These are phyloP conservation scores for Pseudocercospora crystallina DNA, from an alignment of 2,329 filamentous ascomycete genomes.

Conservation along the genomic window DNA sequence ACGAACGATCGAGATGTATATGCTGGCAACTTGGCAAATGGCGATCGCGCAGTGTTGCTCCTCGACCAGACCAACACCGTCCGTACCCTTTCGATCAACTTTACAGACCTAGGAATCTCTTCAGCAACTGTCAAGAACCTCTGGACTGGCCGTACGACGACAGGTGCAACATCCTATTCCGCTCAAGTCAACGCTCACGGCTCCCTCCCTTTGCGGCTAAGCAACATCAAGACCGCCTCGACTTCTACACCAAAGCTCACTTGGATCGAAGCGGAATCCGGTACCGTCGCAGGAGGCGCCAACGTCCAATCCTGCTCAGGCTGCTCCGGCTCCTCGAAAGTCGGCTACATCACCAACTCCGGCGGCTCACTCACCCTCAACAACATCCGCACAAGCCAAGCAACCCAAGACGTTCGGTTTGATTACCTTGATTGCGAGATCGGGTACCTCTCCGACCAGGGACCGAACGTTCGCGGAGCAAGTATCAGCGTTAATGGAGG, in stretches of 20 bases:
- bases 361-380: conserved; percentile 28
- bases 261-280: conserved; percentile 37
- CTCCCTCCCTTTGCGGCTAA: conserved; percentile 36
- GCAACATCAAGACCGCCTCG: conserved; percentile 30
- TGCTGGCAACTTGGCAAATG: conserved; percentile 38
- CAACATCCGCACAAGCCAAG: conserved; percentile 29
- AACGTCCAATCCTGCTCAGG: conserved; percentile 32
- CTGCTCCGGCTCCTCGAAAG: conserved; percentile 36
- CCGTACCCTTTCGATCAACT: conserved; percentile 34
- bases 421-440: conserved; percentile 46
- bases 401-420: conserved; percentile 37
- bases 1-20: conserved; percentile 42
- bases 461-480: conserved; percentile 37
- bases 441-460: conserved; percentile 32
- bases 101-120: conserved; percentile 34
- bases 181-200: conserved; percentile 30
- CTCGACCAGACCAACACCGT: conserved; percentile 40
- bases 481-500: conserved; percentile 41
- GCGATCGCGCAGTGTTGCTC: conserved; percentile 37
- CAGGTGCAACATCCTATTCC: conserved; percentile 22
- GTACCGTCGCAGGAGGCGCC: conserved; percentile 34
- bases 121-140: conserved; percentile 39
- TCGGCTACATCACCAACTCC: conserved; percentile 31
- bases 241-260: conserved; percentile 15
- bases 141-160: conserved; percentile 31